Base-by-base conservation (phyloP, 208 protist species). In the Leishmania amazonensis region DNA sequence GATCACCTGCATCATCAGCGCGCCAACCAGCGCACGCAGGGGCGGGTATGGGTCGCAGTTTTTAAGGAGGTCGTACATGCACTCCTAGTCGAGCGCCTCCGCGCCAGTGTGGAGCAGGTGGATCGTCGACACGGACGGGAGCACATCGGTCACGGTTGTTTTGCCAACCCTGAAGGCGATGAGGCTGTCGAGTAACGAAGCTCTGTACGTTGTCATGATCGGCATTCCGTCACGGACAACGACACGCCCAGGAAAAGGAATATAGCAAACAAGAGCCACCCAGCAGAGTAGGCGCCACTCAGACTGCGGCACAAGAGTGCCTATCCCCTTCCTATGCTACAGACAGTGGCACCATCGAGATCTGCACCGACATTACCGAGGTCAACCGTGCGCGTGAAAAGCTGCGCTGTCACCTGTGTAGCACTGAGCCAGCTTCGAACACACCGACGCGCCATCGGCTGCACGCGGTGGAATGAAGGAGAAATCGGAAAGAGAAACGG, bases 211-310 rank as follows among this genome's bases (percentile, higher is more conserved):
- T 8, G 80, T 81, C 79, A 88, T 73, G 65, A 94, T 81, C 13
- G 90, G 88, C 74, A 94, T 83, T 40, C 67, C 51, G 84, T 86
- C 3, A 87, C 89, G 28, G 92, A 17, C 62, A 94, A 47, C 6
- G 90, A 94, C 45, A 85, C 80, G 19, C 77, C 60, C 17, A 95
- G 84, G 35, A 93, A 83, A 1, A 95, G 60, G 75, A 95, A 90
- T 15, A 90, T 89, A 28, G 87, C 88, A 28, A 67, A 81, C 54
- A 93, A 76, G 72, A 93, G 91, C 68, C 91, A 68, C 35, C 85
- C 75, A 45, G 83, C 38, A 8, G 86, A 90, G 76, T 93, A 93
- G n/a, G 28, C 54, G 7, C 87, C 85, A 0, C 53, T 73, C 7
- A 83, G 38, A 11, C 79, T 70, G n/a, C 81, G 70, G 73, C 85